These are phyloP conservation scores for Rachicladosporium sp. DNA, from an alignment of 2,329 filamentous ascomycete species.

Conservation along the genomic window DNA sequence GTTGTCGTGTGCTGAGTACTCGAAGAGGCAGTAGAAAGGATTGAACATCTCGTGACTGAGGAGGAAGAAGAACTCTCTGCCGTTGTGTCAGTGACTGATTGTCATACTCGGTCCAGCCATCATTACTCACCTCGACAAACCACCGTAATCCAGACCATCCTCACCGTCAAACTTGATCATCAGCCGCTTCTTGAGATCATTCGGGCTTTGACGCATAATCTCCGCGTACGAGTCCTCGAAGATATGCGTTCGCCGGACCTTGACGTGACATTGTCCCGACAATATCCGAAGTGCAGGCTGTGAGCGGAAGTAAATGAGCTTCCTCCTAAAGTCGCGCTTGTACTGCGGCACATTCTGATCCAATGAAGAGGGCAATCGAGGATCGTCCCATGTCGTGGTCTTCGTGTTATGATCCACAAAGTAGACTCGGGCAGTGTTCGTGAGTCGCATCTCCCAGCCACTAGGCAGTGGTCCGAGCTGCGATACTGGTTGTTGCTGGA, in stretches of 20 bases:
- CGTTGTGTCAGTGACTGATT: slow-evolving; percentile 16
- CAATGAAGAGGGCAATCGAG: slow-evolving; percentile 82
- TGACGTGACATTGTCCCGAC: slow-evolving; percentile 94
- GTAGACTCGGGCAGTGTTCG: slow-evolving; percentile 94
- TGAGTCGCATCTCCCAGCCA: slow-evolving; percentile 98
- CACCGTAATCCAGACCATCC: slow-evolving; percentile 94
- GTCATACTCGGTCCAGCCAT: background rate
- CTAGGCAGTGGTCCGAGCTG: slow-evolving; percentile 90
- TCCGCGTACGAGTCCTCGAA: slow-evolving; percentile 99
- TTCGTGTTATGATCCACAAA: slow-evolving; percentile 99
- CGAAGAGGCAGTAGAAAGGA: slow-evolving; percentile 97
- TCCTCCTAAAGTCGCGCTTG: slow-evolving; percentile 95
- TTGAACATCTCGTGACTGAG: slow-evolving; percentile 99
- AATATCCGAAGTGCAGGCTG: slow-evolving; percentile 92
- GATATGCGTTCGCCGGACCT: slow-evolving; percentile 90
- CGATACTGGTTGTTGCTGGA: slow-evolving; percentile 94
- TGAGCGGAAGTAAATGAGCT: slow-evolving; percentile 98
- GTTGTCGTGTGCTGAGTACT: slow-evolving; percentile 99
- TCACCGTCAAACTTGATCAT: slow-evolving; percentile 99
- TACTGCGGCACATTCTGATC: slow-evolving; percentile 99
- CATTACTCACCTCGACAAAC: slow-evolving; percentile 59
- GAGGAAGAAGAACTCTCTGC: slow-evolving; percentile 95
- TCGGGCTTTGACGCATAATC: slow-evolving; percentile 91
- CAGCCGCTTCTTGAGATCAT: slow-evolving; percentile 90
- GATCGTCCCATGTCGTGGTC: slow-evolving; percentile 98